Percentiles rank a stretch among this genome's conserved stretches.
Conservation (phyloP, 495 filamentous ascomycete species). For the Tuber magnatum region DNA sequence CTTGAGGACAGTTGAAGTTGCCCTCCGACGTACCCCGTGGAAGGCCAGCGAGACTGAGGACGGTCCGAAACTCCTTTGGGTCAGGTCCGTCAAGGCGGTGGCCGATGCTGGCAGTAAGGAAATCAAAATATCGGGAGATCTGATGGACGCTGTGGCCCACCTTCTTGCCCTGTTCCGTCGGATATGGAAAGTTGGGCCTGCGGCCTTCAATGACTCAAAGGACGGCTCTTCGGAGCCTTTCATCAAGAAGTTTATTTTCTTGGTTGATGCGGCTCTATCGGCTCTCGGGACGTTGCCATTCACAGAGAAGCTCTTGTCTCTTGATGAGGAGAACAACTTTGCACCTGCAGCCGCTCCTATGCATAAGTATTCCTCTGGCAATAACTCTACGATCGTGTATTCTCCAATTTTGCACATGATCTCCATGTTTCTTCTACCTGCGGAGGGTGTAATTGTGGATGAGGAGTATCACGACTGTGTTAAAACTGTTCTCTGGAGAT, state of each 20-base stretch:
- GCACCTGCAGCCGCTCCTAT: constrained; percentile 49
- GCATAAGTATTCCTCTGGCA: constrained; percentile 44
- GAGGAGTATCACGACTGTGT: constrained; percentile 45
- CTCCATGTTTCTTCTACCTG: constrained; percentile 45
- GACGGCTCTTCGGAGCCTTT: constrained; percentile 46
- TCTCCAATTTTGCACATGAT: constrained; percentile 50
- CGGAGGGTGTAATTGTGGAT: constrained; percentile 45
- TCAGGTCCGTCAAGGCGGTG: constrained; percentile 58
- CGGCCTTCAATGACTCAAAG: constrained; percentile 15
- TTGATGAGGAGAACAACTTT: constrained; percentile 44
- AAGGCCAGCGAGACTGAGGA: constrained; percentile 48
- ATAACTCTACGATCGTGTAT: constrained; percentile 42
- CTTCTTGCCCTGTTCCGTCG: constrained; percentile 59
- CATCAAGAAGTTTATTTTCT: constrained; percentile 53
- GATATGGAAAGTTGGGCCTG: constrained; percentile 53
- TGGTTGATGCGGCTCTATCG: constrained; percentile 56
- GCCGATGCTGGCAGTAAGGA: constrained; percentile 77
- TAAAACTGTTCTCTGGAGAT: constrained; percentile 45
- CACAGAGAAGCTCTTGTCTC: constrained; percentile 63
- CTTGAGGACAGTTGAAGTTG: constrained; percentile 56
- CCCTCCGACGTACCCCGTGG: constrained; percentile 49
- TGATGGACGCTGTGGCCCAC: constrained; percentile 67
- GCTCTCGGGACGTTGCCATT: constrained; percentile 67
- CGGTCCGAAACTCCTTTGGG: constrained; percentile 59
- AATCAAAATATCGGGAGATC: constrained; percentile 77